Evolutionary conservation across 2,329 filamentous ascomycete species (phyloP).

Genomic region (Trichoderma koningii): DNA sequence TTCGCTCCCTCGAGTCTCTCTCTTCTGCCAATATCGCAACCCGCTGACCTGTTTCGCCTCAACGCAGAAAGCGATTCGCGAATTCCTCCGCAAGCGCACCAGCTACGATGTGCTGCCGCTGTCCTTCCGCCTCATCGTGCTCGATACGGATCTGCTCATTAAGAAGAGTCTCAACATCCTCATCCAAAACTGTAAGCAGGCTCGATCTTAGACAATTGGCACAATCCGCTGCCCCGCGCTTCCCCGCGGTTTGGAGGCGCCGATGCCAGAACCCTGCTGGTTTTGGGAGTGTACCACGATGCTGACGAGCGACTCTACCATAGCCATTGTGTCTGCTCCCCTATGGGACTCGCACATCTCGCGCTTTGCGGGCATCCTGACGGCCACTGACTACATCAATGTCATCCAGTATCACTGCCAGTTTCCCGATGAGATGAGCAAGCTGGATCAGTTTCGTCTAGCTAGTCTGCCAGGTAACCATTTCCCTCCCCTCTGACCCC

Average conservation of each 20-base stretch:
- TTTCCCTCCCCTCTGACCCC: neutral
- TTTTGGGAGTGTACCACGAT: constrained; percentile 4
- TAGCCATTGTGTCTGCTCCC: constrained; percentile 95
- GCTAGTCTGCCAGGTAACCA: constrained; percentile 83
- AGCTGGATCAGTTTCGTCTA: constrained; percentile 91
- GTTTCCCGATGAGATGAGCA: constrained; percentile 83
- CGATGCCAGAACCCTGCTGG: neutral
- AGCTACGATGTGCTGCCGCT: constrained; percentile 97
- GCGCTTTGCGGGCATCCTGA: constrained; percentile 90
- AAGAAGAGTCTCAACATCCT: constrained; percentile 97
- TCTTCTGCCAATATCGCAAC: neutral
- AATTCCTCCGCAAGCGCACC: constrained; percentile 93
- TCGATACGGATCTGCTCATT: constrained; percentile 92
- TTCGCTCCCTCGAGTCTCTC: neutral
- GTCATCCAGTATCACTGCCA: constrained; percentile 99
- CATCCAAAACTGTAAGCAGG: constrained; percentile 79
- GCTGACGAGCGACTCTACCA: constrained; percentile 12
- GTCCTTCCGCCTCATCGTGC: constrained; percentile 91
- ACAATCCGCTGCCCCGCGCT: neutral
- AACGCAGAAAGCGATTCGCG: constrained; percentile 80
- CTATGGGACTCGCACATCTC: constrained; percentile 94
- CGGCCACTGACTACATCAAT: constrained; percentile 97
- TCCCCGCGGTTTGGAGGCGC: constrained; percentile 1
- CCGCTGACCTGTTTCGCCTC: constrained; percentile 28
- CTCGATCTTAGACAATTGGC: neutral